These are phyloP conservation scores for Taxillus chinensis DNA, from an alignment of 164 flowering plant species.

Conservation along the genomic window DNA sequence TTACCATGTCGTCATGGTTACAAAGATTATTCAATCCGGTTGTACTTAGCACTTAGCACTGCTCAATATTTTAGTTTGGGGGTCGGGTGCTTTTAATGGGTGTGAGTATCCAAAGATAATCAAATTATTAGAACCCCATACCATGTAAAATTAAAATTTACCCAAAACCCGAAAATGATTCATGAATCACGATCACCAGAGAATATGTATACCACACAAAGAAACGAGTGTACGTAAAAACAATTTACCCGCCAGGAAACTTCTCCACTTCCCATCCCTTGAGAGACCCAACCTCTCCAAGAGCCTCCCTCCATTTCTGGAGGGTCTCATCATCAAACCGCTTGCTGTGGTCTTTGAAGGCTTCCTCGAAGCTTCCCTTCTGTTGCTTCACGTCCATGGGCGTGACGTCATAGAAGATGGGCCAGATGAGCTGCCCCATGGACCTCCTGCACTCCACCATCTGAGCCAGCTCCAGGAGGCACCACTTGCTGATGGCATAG, in stretches of 20 bases:
- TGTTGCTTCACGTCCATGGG: conserved; percentile 7
- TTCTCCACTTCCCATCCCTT: neutral
- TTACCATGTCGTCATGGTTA: too few relatives aligned
- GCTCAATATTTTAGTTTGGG: too few relatives aligned
- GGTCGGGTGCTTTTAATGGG: too few relatives aligned
- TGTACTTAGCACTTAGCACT: too few relatives aligned
- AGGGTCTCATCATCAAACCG: neutral
- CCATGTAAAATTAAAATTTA: too few relatives aligned
- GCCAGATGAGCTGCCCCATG: neutral
- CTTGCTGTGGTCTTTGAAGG: neutral
- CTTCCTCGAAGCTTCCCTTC: conserved; percentile 1
- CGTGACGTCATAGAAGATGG: conserved; percentile 10
- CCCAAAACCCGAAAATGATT: too few relatives aligned
- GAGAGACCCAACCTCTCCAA: neutral
- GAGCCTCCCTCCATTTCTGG: conserved; percentile 1
- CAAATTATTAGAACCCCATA: too few relatives aligned
- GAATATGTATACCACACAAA: too few relatives aligned
- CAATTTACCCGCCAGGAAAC: neutral
- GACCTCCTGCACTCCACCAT: conserved; percentile 2
- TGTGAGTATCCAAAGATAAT: too few relatives aligned
- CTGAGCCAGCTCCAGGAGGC: conserved; percentile 6
- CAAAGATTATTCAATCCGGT: too few relatives aligned
- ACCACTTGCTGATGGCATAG: conserved; percentile 2
- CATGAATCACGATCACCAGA: too few relatives aligned
- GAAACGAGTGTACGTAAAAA: too few relatives aligned